These are phyloP conservation scores for Mucor indicus DNA, from an alignment of 371 early-diverging fungal species.

Conservation along the genomic window DNA sequence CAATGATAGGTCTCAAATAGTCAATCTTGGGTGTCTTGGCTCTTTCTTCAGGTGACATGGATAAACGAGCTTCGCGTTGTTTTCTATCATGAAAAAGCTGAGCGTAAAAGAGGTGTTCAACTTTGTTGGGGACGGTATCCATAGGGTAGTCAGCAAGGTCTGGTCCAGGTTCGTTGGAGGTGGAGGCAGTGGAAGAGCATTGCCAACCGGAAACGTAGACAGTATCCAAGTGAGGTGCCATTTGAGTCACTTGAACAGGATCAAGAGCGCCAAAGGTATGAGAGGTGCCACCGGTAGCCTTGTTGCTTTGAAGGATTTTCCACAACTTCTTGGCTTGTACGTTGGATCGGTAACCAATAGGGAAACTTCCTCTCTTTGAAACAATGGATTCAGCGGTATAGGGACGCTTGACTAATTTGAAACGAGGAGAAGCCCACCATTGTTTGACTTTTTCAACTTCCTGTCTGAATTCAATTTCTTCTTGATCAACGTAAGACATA, in stretches of 20 bases:
- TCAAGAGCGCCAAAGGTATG: constrained; percentile 96
- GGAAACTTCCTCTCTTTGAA: constrained; percentile 85
- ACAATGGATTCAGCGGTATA: constrained; percentile 92
- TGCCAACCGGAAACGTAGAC: constrained; percentile 99
- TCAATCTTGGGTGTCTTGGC: constrained; percentile 77
- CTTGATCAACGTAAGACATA: constrained; percentile 35
- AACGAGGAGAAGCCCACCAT: constrained; percentile 89
- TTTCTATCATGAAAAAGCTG: constrained; percentile 98
- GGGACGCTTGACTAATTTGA: constrained; percentile 82
- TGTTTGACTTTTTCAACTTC: constrained; percentile 82
- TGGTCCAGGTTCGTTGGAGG: constrained; percentile 97
- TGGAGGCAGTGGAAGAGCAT: constrained; percentile 95
- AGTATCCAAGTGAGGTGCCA: constrained; percentile 97
- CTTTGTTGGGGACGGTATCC: constrained; percentile 99
- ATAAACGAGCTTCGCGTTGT: constrained; percentile 88
- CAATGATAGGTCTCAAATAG: constrained; percentile 94
- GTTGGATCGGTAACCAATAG: constrained; percentile 78
- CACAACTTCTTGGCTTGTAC: constrained; percentile 92
- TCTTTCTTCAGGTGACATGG: constrained; percentile 68
- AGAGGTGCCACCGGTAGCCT: constrained; percentile 74
- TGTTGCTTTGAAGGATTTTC: constrained; percentile 78
- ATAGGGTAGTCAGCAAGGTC: constrained; percentile 98
- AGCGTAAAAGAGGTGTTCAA: constrained; percentile 97
- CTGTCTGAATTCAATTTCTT: constrained; percentile 67
- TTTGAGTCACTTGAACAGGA: constrained; percentile 94